Evolutionary conservation across 768 basidiomycete genomes (phyloP).

Genomic region (Pholiota conissans): DNA sequence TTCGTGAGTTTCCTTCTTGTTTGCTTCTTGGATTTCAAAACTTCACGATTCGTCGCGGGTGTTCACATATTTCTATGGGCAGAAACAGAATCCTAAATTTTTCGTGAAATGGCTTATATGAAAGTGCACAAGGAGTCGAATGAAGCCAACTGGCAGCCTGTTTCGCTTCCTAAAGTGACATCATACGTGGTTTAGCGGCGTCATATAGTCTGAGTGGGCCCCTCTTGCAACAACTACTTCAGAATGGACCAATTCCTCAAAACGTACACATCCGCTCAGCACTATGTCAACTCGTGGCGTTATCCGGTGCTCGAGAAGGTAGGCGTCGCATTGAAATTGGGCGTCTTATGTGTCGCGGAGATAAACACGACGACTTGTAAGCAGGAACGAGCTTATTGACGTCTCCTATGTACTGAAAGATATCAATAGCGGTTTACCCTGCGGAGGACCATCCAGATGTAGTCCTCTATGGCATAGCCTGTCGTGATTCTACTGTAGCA

Average conservation of each 20-base stretch:
- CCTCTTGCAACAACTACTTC: neutral
- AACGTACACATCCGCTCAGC: neutral
- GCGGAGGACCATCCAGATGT: neutral
- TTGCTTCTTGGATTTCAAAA: too few relatives aligned
- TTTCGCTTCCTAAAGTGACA: too few relatives aligned
- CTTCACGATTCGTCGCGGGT: too few relatives aligned
- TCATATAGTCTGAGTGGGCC: neutral
- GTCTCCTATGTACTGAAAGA: neutral
- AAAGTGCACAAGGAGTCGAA: too few relatives aligned
- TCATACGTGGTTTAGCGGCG: too few relatives aligned
- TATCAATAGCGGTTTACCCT: neutral
- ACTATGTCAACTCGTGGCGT: neutral
- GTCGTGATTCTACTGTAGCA: slow-evolving; percentile 26
- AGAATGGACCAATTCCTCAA: neutral
- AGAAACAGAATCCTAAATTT: too few relatives aligned
- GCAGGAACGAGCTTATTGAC: neutral
- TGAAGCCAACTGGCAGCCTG: too few relatives aligned
- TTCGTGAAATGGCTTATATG: too few relatives aligned
- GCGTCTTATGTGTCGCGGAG: neutral
- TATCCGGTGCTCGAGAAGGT: neutral
- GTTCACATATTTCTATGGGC: too few relatives aligned
- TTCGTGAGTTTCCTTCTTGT: too few relatives aligned
- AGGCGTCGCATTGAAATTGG: neutral
- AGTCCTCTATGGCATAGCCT: neutral
- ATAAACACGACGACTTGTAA: neutral